Evolutionary conservation across 1,284 basidiomycete species (phyloP).

Genomic region (Boletus mariae): DNA sequence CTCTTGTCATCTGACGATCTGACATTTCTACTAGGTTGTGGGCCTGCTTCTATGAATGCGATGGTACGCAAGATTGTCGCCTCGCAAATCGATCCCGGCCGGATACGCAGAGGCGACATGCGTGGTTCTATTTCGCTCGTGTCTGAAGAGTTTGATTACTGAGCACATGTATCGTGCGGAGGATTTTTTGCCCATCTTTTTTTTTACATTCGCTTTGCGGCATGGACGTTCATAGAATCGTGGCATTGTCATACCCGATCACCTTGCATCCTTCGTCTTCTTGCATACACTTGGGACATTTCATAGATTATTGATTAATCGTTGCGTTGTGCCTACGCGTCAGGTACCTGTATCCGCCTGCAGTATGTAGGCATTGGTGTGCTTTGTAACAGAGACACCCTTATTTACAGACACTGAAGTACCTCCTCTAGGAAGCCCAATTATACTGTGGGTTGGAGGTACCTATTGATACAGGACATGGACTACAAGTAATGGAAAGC

Average conservation of each 20-base stretch:
- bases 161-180: not conserved
- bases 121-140: conserved; percentile 60
- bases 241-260: not conserved
- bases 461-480: no score
- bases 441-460: no score
- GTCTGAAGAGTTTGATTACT: conserved; percentile 69
- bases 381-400: no score
- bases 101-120: conserved; percentile 57
- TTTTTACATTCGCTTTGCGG: conserved; percentile 15
- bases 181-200: not conserved
- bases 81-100: conserved; percentile 54
- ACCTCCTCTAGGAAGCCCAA: no score
- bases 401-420: no score
- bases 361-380: no score
- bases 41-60: conserved; percentile 69
- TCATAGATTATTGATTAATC: conserved; percentile 1
- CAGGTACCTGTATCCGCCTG: no score
- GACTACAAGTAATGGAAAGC: no score
- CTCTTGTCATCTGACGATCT: not conserved
- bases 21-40: conserved; percentile 51
- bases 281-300: not conserved
- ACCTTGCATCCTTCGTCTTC: not conserved
- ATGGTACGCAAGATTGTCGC: conserved; percentile 69
- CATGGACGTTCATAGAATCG: not conserved
- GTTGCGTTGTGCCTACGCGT: no score